phyloP scores from a whole-genome alignment of 164 flowering plant species.

The Piper betle region DNA sequence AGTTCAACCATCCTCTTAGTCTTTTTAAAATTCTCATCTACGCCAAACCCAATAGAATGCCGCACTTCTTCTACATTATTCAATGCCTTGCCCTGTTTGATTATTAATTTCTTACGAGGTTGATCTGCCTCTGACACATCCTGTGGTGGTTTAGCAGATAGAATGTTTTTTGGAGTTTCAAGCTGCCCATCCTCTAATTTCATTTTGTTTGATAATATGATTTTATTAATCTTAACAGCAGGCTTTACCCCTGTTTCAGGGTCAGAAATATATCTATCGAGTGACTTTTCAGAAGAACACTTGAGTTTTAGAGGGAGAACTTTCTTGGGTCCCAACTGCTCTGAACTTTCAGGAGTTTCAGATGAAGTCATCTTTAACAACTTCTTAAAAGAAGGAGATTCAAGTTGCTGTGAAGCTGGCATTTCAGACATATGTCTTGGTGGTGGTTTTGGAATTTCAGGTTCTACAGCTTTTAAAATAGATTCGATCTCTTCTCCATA shows the following conservation, averaged over 20 bases:
- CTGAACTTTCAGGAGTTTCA: slow-evolving; percentile 46
- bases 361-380: slow-evolving; percentile 28
- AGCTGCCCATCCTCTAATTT: slow-evolving; percentile 42
- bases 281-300: slow-evolving; percentile 39
- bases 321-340: slow-evolving; percentile 36
- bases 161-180: slow-evolving; percentile 27
- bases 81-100: slow-evolving; percentile 65
- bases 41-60: slow-evolving; percentile 32
- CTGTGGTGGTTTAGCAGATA: slow-evolving; percentile 53
- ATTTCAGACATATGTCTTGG: slow-evolving; percentile 32
- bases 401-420: slow-evolving; percentile 30
- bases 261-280: slow-evolving; percentile 25
- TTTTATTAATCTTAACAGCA: slow-evolving; percentile 45
- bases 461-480: slow-evolving; percentile 34
- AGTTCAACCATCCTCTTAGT: slow-evolving; percentile 62
- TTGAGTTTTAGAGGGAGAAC: slow-evolving; percentile 56
- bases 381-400: slow-evolving; percentile 33
- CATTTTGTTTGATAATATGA: slow-evolving; percentile 47
- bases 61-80: slow-evolving; percentile 32
- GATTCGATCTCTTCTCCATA: slow-evolving; percentile 66
- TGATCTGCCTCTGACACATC: slow-evolving; percentile 37
- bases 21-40: slow-evolving; percentile 36
- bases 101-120: slow-evolving; percentile 50
- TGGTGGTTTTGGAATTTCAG: slow-evolving; percentile 25
- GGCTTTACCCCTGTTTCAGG: slow-evolving; percentile 34